phyloP scores from a whole-genome alignment of 1,284 basidiomycete species.

The Ganoderma leucocontextum region DNA sequence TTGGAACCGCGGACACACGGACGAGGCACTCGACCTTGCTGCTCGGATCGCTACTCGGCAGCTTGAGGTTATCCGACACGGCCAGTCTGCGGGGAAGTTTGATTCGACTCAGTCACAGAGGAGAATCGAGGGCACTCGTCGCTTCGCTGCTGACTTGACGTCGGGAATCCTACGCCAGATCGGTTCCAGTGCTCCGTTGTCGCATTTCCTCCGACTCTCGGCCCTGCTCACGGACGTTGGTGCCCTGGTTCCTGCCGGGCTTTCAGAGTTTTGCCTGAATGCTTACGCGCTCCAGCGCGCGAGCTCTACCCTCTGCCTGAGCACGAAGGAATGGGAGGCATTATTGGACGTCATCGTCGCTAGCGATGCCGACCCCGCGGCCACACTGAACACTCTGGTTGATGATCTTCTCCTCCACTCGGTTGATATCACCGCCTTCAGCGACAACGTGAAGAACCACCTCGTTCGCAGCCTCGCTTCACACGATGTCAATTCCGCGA shows the following conservation, averaged over 20 bases:
- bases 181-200: constrained; percentile 15
- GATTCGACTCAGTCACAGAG: constrained; percentile 29
- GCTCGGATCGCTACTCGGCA: constrained; percentile 28
- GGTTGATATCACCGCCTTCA: constrained; percentile 30
- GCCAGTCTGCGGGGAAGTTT: constrained; percentile 23
- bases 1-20: constrained; percentile 23
- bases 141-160: constrained; percentile 28
- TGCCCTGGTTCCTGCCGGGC: constrained; percentile 23
- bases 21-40: constrained; percentile 29
- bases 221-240: constrained; percentile 30
- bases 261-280: constrained; percentile 33
- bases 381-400: constrained; percentile 30
- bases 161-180: constrained; percentile 18
- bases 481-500: constrained; percentile 29
- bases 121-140: constrained; percentile 31
- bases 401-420: constrained; percentile 32
- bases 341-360: constrained; percentile 38
- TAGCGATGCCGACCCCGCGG: constrained; percentile 25
- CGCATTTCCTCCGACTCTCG: constrained; percentile 27
- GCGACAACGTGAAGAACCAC: constrained; percentile 28
- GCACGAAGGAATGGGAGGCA: constrained; percentile 40
- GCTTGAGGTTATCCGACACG: constrained; percentile 27
- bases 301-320: constrained; percentile 35
- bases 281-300: constrained; percentile 41
- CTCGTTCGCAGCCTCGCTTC: constrained; percentile 28